Base-by-base conservation (phyloP, 495 filamentous ascomycete species). In the Monascus purpureus region DNA sequence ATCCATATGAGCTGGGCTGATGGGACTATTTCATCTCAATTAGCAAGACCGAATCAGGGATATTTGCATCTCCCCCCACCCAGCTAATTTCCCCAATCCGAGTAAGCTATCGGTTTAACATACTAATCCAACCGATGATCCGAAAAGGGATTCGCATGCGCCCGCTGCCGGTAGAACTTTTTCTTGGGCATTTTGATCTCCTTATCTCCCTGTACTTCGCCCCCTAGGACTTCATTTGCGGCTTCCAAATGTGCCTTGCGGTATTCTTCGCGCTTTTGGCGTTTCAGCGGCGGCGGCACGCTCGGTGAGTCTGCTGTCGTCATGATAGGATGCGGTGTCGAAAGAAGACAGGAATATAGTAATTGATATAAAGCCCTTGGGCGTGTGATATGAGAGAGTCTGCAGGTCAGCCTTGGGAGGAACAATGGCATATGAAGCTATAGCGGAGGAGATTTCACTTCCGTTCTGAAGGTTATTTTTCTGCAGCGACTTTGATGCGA, bases 141-240 rank as follows among this genome's bases (percentile, higher is more conserved):
- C 0, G 87, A 93, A 57, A 97, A 96, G 7, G 85, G 84, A 64
- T 97, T 97, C 28, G 90, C 92, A 57, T 97, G 90, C 17, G 90
- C 90, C 47, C 90, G 72, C 54, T 97, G 90, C 29, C 90, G 73
- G 55, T 93, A 97, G 64, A 87, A 93, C 59, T 78, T 88, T 63
- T 95, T 94, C 61, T 78, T 72, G 16, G 87, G 87, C 46, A 94
- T 63, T 49, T 70, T 59, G 29, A 62, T 45, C 22, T 43, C 43
- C 30, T 37, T 40, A 34, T 27, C 41, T 16, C 41, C 35, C 13
- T 34, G 41, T 36, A 46, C 38, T 39, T 43, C 35, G n/a, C n/a
- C n/a, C n/a, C n/a, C n/a, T n/a, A n/a, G n/a, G n/a, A n/a, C n/a
- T 39, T 59, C 54, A 16, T 49, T 36, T 43, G 26, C 16, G 48